Evolutionary conservation across 225 moss, liverwort and hornwort genomes (phyloP), one percentile per base, ranked within the genome.

Genomic region (Pseudoscleropodium purum): DNA sequence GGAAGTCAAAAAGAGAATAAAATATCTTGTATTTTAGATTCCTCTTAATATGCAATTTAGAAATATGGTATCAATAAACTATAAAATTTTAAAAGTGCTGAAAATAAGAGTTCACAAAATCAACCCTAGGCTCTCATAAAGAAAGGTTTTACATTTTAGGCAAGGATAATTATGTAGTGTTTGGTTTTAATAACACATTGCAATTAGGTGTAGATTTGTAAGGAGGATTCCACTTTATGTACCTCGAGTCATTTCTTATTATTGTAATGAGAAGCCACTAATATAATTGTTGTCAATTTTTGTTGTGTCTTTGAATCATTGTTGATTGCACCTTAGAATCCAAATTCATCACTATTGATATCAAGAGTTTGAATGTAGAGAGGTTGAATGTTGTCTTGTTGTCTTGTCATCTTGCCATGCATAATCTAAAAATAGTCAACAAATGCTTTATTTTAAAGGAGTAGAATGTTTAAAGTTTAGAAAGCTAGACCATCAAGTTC

Each of bases 401-500:
- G 59, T 31, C n/a, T 67, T 84, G 6, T 56, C n/a, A 29, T 29
- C 15, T 84, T 54, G 15, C 5, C 18, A n/a, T 54, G 39, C 1
- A 13, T 30, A 41, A n/a, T 4, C 30, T 27, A 31, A 30, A 69
- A n/a, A 54, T 10, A 37, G 2, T 51, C 29, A n/a, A n/a, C 10
- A 84, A 26, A 39, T 41, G 2, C 70, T 1, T 18, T 24, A 23
- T 56, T n/a, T 10, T 1, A 31, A 2, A 2, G 2, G 20, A 20
- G 0, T 36, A 31, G 21, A 70, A 68, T 70, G 54, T 14, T 56
- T 52, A 20, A 19, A n/a, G 13, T 56, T n/a, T 67, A 49, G 5
- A 67, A 18, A 68, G 9, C 4, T 56, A 56, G 41, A 1, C 6
- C 1, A 9, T 14, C 0, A 0, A 2, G 0, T 19, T n/a, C n/a